Conservation (phyloP, 805 yeast genomes). For the Yarrowia sp. region DNA sequence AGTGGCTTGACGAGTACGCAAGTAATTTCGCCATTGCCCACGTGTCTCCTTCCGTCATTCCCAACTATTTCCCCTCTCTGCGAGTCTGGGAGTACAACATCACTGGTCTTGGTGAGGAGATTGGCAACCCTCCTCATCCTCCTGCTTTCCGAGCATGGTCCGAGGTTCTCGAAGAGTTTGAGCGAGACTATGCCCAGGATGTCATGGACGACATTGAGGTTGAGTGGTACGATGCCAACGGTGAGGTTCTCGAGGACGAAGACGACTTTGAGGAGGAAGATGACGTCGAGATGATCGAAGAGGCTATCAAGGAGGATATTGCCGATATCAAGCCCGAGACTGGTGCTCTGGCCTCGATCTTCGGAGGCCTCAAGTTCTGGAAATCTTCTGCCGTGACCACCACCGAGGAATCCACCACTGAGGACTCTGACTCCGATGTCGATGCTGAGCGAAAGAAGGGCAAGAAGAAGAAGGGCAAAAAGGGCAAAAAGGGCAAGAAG, state of each 20-base stretch:
- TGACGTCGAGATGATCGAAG: not conserved
- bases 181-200: conserved; percentile 49
- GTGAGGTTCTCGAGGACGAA: not conserved
- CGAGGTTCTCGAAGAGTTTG: conserved; percentile 58
- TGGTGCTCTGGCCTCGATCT: conserved; percentile 6
- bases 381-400: not conserved
- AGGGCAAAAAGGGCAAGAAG: conserved; percentile 10
- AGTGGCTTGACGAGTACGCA: conserved; percentile 34
- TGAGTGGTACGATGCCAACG: conserved; percentile 39
- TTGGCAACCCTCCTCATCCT: conserved; percentile 11
- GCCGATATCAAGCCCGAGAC: conserved; percentile 6
- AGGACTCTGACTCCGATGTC: conserved; percentile 7
- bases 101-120: conserved; percentile 56
- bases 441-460: conserved; percentile 20
- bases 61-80: conserved; percentile 83
- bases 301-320: not conserved
- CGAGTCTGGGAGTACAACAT: conserved; percentile 88
- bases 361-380: conserved; percentile 41
- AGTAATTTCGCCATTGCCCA: conserved; percentile 75
- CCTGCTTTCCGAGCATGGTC: conserved; percentile 61
- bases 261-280: conserved; percentile 1
- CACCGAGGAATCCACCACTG: not conserved
- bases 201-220: conserved; percentile 47
- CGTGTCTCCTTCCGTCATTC: conserved; percentile 76
- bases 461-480: conserved; percentile 21